A percentile compares a stretch with the other conserved stretches of the same genome.
These are phyloP conservation scores for Lophium mytilinum DNA, from an alignment of 495 filamentous ascomycete genomes.

Conservation along the genomic window DNA sequence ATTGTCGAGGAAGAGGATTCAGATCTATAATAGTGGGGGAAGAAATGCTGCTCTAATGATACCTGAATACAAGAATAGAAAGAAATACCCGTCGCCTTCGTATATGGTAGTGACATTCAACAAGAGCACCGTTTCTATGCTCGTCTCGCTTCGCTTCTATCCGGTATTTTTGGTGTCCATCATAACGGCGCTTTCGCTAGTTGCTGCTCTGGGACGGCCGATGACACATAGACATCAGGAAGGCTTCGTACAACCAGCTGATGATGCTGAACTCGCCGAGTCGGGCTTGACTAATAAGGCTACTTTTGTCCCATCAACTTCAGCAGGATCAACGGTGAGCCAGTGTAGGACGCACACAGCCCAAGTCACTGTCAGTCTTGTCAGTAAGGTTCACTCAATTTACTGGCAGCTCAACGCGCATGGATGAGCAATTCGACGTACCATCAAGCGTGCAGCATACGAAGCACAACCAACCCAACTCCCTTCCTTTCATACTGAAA, in stretches of 20 bases:
- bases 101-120: neutral
- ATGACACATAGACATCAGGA: too few species aligned
- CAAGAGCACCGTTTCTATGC: neutral
- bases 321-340: slow-evolving; percentile 26
- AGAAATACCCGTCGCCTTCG: neutral
- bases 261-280: neutral
- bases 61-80: neutral
- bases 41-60: neutral
- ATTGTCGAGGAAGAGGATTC: slow-evolving; percentile 32
- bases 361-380: slow-evolving; percentile 27
- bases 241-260: neutral
- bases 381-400: slow-evolving; percentile 3
- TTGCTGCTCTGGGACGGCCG: too few species aligned
- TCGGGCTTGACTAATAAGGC: neutral
- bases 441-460: slow-evolving; percentile 33
- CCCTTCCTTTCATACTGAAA: slow-evolving; percentile 22
- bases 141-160: too few species aligned
- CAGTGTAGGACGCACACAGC: slow-evolving; percentile 27
- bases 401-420: neutral
- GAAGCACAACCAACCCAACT: slow-evolving; percentile 35
- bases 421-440: slow-evolving; percentile 12
- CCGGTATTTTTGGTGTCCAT: too few species aligned
- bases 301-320: slow-evolving; percentile 14
- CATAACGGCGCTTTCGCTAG: too few species aligned
- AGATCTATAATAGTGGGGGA: slow-evolving; percentile 2